Evolutionary conservation across 1,284 basidiomycete genomes (phyloP).

Genomic region (Dichomitus squalens): DNA sequence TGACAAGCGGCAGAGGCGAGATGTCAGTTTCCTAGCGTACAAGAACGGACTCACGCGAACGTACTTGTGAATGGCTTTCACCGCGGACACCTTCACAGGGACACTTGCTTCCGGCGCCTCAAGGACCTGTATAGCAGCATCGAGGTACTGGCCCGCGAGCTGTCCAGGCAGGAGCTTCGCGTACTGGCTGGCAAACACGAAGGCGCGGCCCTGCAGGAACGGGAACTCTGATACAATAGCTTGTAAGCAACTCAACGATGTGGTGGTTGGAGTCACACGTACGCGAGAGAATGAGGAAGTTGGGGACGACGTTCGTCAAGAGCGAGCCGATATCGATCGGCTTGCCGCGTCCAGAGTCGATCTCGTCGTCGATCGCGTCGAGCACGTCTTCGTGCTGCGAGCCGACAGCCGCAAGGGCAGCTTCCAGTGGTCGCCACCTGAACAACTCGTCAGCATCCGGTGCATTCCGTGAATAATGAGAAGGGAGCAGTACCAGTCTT

Average conservation of each 20-base stretch:
- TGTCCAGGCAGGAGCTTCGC: slow-evolving; percentile 72
- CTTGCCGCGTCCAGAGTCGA: slow-evolving; percentile 58
- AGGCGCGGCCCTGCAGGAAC: slow-evolving; percentile 92
- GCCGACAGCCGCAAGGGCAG: slow-evolving; percentile 82
- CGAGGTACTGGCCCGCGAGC: slow-evolving; percentile 82
- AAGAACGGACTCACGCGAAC: slow-evolving; percentile 21
- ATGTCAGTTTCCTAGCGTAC: background rate
- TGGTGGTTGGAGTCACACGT: slow-evolving; percentile 23
- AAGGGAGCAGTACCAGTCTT: slow-evolving; percentile 49
- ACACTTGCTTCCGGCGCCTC: slow-evolving; percentile 71
- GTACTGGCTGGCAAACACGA: slow-evolving; percentile 94
- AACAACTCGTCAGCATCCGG: background rate
- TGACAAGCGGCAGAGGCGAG: too few species aligned
- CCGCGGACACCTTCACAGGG: slow-evolving; percentile 92
- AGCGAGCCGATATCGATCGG: slow-evolving; percentile 80
- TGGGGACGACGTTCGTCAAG: slow-evolving; percentile 80
- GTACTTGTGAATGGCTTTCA: slow-evolving; percentile 90
- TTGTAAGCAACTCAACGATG: background rate
- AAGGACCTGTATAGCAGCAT: slow-evolving; percentile 85
- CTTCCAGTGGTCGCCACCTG: slow-evolving; percentile 92
- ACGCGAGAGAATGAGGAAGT: slow-evolving; percentile 71
- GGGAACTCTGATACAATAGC: slow-evolving; percentile 59
- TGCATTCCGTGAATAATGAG: background rate
- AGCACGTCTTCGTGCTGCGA: slow-evolving; percentile 79
- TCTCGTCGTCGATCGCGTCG: slow-evolving; percentile 77